Conservation (phyloP, 1,284 basidiomycete species). For the Cryptococcus sp. region DNA sequence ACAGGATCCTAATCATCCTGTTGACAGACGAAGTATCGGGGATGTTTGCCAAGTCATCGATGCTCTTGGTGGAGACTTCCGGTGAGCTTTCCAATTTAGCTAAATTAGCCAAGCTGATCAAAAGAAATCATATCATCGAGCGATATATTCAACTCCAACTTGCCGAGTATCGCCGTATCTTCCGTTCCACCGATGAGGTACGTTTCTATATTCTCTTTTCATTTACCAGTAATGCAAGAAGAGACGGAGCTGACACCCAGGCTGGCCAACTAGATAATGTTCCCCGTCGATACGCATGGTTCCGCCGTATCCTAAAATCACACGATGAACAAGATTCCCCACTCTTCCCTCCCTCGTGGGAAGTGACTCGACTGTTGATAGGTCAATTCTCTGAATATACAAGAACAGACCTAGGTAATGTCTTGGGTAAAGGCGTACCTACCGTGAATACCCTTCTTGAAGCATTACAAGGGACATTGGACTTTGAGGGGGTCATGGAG, state of each 20-base stretch:
- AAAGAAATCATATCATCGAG: slow-evolving; percentile 67
- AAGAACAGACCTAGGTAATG: slow-evolving; percentile 51
- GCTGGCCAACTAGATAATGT: slow-evolving; percentile 96
- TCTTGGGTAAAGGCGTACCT: slow-evolving; percentile 52
- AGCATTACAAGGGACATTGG: slow-evolving; percentile 73
- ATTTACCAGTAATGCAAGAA: too few species aligned
- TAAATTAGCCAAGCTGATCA: background rate
- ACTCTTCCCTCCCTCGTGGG: slow-evolving; percentile 79
- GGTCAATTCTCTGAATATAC: slow-evolving; percentile 83
- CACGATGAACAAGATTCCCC: slow-evolving; percentile 82
- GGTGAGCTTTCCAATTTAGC: slow-evolving; percentile 13
- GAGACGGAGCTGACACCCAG: slow-evolving; percentile 16
- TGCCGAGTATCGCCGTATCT: slow-evolving; percentile 95
- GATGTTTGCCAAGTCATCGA: slow-evolving; percentile 82
- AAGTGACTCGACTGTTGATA: slow-evolving; percentile 70
- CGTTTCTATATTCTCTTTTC: background rate
- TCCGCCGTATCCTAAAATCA: slow-evolving; percentile 78
- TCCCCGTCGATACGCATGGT: slow-evolving; percentile 91
- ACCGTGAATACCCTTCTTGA: slow-evolving; percentile 76
- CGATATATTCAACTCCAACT: slow-evolving; percentile 87
- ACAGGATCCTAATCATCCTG: slow-evolving; percentile 65
- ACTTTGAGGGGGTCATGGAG: slow-evolving; percentile 75
- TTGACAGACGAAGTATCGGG: slow-evolving; percentile 61
- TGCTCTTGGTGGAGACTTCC: slow-evolving; percentile 72
- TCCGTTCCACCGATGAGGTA: slow-evolving; percentile 79